Percentiles rank a stretch among this genome's conserved stretches.
Evolutionary conservation across 164 flowering plant species (phyloP).

Genomic region (Piper longum): DNA sequence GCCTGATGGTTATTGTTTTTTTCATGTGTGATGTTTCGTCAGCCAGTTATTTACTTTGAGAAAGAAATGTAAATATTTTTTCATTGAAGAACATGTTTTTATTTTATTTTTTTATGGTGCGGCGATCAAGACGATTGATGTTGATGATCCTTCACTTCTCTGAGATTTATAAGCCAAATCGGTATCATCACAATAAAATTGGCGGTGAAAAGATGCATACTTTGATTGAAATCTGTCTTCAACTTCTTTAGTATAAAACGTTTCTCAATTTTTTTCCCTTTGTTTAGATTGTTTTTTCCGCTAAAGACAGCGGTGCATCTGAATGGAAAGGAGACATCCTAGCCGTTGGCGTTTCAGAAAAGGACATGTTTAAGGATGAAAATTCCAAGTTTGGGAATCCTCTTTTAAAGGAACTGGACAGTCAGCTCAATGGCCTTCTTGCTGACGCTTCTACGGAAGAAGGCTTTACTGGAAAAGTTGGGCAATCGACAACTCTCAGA

Average conservation of each 20-base stretch:
- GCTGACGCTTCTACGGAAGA: constrained; percentile 78
- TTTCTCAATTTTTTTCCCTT: too few species aligned
- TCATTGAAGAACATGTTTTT: not conserved
- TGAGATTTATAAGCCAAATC: not conserved
- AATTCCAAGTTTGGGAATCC: constrained; percentile 54
- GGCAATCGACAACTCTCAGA: constrained; percentile 72
- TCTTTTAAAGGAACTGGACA: constrained; percentile 51
- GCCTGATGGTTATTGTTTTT: too few species aligned
- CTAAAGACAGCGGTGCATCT: constrained; percentile 19
- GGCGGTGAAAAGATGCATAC: too few species aligned
- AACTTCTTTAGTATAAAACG: too few species aligned
- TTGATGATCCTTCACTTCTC: not conserved
- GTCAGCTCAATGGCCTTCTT: constrained; percentile 55
- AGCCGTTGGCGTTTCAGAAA: constrained; percentile 83
- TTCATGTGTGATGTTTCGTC: too few species aligned
- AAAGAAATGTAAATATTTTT: too few species aligned
- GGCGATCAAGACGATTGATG: not conserved
- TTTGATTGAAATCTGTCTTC: too few species aligned
- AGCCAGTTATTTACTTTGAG: not conserved
- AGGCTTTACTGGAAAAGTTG: constrained; percentile 83
- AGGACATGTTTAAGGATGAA: constrained; percentile 66
- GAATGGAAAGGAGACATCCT: constrained; percentile 98
- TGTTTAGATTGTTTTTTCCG: constrained; percentile 15
- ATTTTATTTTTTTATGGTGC: not conserved
- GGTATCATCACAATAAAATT: too few species aligned